Percentiles rank a stretch among this genome's conserved stretches.
Conservation (phyloP, 768 basidiomycete species). For the Porphyrellus cyaneotinctus region DNA sequence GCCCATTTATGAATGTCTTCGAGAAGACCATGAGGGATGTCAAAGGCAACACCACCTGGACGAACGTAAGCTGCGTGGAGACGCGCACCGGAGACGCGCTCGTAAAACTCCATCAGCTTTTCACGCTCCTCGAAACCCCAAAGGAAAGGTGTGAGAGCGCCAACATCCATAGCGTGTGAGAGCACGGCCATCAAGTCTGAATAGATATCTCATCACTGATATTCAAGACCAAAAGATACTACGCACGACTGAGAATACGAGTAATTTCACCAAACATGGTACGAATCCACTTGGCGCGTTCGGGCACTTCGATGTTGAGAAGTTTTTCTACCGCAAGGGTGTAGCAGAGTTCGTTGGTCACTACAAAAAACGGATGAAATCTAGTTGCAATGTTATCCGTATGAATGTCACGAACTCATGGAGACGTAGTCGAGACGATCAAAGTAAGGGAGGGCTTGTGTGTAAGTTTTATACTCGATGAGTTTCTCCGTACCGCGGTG, state of each 20-base stretch:
- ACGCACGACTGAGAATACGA: slow-evolving; percentile 86
- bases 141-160: slow-evolving; percentile 95
- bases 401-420: slow-evolving; percentile 71
- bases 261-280: slow-evolving; percentile 97
- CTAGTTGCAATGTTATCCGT: neutral
- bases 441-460: slow-evolving; percentile 96
- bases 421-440: slow-evolving; percentile 99
- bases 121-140: slow-evolving; percentile 99
- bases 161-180: slow-evolving; percentile 95
- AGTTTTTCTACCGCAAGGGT: slow-evolving; percentile 97
- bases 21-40: slow-evolving; percentile 96
- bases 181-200: slow-evolving; percentile 94
- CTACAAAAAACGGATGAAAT: slow-evolving; percentile 38
- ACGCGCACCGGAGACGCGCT: slow-evolving; percentile 96
- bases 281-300: slow-evolving; percentile 97
- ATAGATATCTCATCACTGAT: neutral
- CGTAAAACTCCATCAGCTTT: slow-evolving; percentile 99
- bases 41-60: slow-evolving; percentile 96
- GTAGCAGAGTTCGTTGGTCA: slow-evolving; percentile 99
- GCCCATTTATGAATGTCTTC: slow-evolving; percentile 99
- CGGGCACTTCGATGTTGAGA: slow-evolving; percentile 94
- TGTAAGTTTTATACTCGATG: slow-evolving; percentile 98
- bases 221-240: neutral
- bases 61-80: slow-evolving; percentile 97
- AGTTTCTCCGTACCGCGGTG: slow-evolving; percentile 98